A percentile compares a stretch with the other conserved stretches of the same genome.
phyloP scores from a whole-genome alignment of 805 yeast species.

The Candida succiphila region DNA sequence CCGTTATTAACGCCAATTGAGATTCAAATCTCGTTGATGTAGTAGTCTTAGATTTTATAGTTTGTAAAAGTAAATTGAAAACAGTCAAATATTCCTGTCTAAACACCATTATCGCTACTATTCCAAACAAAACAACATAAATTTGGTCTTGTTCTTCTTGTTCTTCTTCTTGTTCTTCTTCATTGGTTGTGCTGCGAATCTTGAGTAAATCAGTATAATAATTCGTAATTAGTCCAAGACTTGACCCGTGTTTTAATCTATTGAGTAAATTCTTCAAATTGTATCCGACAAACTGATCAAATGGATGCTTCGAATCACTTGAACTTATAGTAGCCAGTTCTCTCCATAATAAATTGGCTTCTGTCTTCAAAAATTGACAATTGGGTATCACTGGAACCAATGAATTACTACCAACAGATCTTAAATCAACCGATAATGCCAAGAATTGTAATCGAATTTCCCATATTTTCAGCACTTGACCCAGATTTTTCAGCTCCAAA shows the following conservation, averaged over 20 bases:
- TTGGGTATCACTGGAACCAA: conserved; percentile 16
- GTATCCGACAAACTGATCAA: conserved; percentile 12
- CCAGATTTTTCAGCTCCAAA: conserved; percentile 6
- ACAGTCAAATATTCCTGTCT: conserved; percentile 18
- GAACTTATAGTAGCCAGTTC: conserved; percentile 12
- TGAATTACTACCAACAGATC: conserved; percentile 6
- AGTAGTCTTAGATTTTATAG: too few relatives aligned
- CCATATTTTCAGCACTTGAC: conserved; percentile 35
- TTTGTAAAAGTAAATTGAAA: conserved; percentile 11
- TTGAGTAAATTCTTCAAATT: conserved; percentile 23
- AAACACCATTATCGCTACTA: conserved; percentile 14
- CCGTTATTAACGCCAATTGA: too few relatives aligned
- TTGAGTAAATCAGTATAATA: conserved; percentile 30
- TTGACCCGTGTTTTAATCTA: conserved; percentile 33
- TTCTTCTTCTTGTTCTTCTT: background rate
- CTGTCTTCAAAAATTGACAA: conserved; percentile 17
- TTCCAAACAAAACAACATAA: conserved; percentile 9
- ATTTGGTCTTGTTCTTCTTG: background rate
- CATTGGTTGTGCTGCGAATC: conserved; percentile 1
- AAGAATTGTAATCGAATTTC: conserved; percentile 19
- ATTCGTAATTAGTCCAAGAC: conserved; percentile 30
- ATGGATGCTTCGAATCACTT: background rate
- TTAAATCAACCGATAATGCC: conserved; percentile 6
- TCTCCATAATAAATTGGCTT: conserved; percentile 16
- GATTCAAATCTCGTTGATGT: too few relatives aligned